Base-by-base conservation (phyloP, 257 asterid genomes). In the Gynochthodes officinalis region DNA sequence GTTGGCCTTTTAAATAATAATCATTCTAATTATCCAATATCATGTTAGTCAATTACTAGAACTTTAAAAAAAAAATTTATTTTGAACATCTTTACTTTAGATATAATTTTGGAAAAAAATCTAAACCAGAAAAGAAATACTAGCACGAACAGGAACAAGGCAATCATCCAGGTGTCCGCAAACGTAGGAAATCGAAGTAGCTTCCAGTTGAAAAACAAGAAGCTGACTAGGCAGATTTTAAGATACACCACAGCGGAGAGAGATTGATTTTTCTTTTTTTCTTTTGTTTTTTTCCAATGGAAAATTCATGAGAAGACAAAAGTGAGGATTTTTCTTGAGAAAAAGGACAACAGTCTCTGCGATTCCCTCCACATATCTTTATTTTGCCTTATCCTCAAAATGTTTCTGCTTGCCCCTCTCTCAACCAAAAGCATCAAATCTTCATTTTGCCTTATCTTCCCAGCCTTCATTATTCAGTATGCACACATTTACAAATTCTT, bases 301-400 rank as follows among this genome's bases (percentile, higher is more conserved):
- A 53, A 23, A 7, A 50, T 13, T 1, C 42, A 42, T 14, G 5
- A 44, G 14, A 21, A 25, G 53, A 69, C 13, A 35, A 9, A 30
- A 9, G 16, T 53, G 19, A 6, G 25, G 77, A 84, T 81, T 76
- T n/a, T 77, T 77, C 37, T 61, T 70, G 32, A 46, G 32, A 64
- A 76, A 37, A 67, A 40, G 65, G 76, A 74, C 59, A 67, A 40
- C 40, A 37, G 58, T 21, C 67, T 58, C 79, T 32, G 54, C 44
- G 79, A 52, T 82, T 87, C 83, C 88, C 89, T 84, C 98, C 98
- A 92, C 98, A 83, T 85, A 80, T 87, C 79, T 39, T 59, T 76
- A 79, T 27, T n/a, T 66, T 62, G 23, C 95, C 98, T 89, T 92
- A 90, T 90, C 97, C 84, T 79, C 13, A 63, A 35, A 49, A 39